phyloP scores from a whole-genome alignment of 2,329 filamentous ascomycete species.

The Fusarium dimerum region DNA sequence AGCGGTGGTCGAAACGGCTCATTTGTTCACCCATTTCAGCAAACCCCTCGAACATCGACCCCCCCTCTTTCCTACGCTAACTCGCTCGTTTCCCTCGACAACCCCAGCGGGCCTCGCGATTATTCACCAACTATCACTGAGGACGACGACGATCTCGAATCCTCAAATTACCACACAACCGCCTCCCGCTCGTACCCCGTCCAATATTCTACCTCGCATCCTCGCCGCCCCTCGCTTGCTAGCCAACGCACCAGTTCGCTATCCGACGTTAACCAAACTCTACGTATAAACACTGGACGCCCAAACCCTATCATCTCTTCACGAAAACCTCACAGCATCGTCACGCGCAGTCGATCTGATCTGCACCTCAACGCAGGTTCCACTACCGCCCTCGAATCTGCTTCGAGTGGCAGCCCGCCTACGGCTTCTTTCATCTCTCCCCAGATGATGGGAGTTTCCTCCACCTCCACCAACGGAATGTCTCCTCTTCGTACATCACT shows the following conservation, averaged over 20 bases:
- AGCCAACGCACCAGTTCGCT: conserved; percentile 37
- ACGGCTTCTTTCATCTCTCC: conserved; percentile 27
- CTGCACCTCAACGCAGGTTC: conserved; percentile 40
- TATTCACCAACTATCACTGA: conserved; percentile 59
- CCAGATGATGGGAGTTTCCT: conserved; percentile 25
- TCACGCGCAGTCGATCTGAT: conserved; percentile 48
- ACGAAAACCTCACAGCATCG: conserved; percentile 40
- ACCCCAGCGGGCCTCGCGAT: conserved; percentile 43
- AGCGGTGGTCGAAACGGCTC: conserved; percentile 52
- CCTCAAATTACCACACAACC: conserved; percentile 16
- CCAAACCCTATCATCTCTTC: conserved; percentile 33
- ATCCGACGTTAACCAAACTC: conserved; percentile 35
- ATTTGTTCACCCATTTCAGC: conserved; percentile 67
- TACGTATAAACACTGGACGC: conserved; percentile 29
- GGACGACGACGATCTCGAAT: conserved; percentile 46
- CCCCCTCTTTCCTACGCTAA: conserved; percentile 61
- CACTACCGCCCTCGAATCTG: conserved; percentile 27
- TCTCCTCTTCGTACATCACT: conserved; percentile 61
- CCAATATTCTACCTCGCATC: conserved; percentile 19
- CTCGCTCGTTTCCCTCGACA: conserved; percentile 55
- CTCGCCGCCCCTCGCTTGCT: conserved; percentile 34
- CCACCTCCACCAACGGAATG: conserved; percentile 40
- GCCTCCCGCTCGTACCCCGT: conserved; percentile 20
- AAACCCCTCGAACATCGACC: conserved; percentile 62
- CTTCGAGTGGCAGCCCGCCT: conserved; percentile 30